Evolutionary conservation across 208 protist genomes (phyloP).

Genomic region (Lotmaria passim): DNA sequence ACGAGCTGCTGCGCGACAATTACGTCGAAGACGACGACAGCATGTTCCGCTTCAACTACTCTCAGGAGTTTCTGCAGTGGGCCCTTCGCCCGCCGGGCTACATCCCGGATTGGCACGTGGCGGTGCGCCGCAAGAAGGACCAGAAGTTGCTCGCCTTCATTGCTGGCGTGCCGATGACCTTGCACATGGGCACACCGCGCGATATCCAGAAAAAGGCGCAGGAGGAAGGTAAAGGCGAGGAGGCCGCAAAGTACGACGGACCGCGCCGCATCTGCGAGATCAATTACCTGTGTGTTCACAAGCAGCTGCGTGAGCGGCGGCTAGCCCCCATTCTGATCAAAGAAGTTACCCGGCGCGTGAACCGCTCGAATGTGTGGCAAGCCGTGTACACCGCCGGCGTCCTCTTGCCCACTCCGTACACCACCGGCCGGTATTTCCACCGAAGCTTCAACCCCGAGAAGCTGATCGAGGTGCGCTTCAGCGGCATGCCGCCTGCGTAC

Average conservation of each 20-base stretch:
- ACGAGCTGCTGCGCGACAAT: conserved; percentile 97
- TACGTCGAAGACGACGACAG: conserved; percentile 99
- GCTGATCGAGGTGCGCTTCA: conserved; percentile 92
- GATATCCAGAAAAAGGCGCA: conserved; percentile 17
- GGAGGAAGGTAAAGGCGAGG: conserved; percentile 20
- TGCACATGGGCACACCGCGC: conserved; percentile 75
- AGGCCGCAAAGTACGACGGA: conserved; percentile 34
- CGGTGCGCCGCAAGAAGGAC: conserved; percentile 91
- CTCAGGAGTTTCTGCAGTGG: conserved; percentile 97
- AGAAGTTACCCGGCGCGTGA: conserved; percentile 99
- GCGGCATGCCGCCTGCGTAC: conserved; percentile 54
- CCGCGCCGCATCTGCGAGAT: conserved; percentile 97
- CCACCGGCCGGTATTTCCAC: conserved; percentile 96
- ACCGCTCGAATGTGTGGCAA: conserved; percentile 94
- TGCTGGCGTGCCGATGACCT: conserved; percentile 93
- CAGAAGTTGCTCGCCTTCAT: conserved; percentile 98
- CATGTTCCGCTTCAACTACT: conserved; percentile 99
- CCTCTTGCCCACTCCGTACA: conserved; percentile 96
- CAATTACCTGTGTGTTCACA: conserved; percentile 99
- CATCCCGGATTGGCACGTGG: conserved; percentile 96
- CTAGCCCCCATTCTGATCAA: conserved; percentile 99
- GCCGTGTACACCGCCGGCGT: conserved; percentile 99
- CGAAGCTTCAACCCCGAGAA: conserved; percentile 98
- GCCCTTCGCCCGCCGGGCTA: conserved; percentile 97
- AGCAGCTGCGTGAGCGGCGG: conserved; percentile 96